Percentiles rank a stretch among this genome's conserved stretches.
phyloP scores from a whole-genome alignment of 192 early-diverging fungal genomes.

The Coemansia sp. region DNA sequence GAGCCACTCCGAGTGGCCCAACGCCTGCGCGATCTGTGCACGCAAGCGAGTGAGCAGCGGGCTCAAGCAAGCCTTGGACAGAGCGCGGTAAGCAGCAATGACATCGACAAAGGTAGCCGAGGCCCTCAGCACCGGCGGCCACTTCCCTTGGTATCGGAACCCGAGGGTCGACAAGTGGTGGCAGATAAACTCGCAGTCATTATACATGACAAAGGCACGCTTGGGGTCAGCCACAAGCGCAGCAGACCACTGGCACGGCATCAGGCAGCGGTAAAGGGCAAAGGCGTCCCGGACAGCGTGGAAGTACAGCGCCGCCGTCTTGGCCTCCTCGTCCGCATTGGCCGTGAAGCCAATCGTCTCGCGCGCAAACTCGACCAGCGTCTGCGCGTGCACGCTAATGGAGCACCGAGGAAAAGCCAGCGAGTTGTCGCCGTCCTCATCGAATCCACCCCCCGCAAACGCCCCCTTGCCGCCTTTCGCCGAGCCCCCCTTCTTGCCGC shows the following conservation, averaged over 20 bases:
- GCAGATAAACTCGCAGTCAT: conserved; percentile 48
- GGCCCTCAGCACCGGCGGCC: conserved; percentile 25
- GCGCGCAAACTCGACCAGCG: conserved; percentile 45
- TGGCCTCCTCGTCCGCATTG: conserved; percentile 6
- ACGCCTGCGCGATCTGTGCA: conserved; percentile 10
- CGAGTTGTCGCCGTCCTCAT: conserved; percentile 10
- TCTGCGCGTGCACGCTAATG: conserved; percentile 41
- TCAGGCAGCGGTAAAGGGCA: conserved; percentile 35
- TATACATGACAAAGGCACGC: conserved; percentile 41
- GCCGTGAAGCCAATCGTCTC: conserved; percentile 33
- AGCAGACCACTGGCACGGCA: conserved; percentile 19
- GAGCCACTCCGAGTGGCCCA: conserved; percentile 21
- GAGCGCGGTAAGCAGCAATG: conserved; percentile 31
- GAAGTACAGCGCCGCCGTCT: conserved; percentile 23
- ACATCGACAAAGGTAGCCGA: conserved; percentile 43
- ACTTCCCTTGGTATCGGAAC: conserved; percentile 21
- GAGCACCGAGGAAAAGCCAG: conserved; percentile 37
- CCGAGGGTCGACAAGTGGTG: conserved; percentile 42
- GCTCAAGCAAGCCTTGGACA: conserved; percentile 20
- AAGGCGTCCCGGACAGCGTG: conserved; percentile 50
- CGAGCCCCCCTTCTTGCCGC: conserved; percentile 2
- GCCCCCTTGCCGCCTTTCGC: conserved; percentile 7
- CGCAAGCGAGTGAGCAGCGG: conserved; percentile 23
- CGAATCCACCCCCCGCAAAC: background rate
- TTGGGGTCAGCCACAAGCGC: conserved; percentile 19